Evolutionary conservation across 1,284 basidiomycete genomes (phyloP).

Genomic region (Heterobasidion parviporum): DNA sequence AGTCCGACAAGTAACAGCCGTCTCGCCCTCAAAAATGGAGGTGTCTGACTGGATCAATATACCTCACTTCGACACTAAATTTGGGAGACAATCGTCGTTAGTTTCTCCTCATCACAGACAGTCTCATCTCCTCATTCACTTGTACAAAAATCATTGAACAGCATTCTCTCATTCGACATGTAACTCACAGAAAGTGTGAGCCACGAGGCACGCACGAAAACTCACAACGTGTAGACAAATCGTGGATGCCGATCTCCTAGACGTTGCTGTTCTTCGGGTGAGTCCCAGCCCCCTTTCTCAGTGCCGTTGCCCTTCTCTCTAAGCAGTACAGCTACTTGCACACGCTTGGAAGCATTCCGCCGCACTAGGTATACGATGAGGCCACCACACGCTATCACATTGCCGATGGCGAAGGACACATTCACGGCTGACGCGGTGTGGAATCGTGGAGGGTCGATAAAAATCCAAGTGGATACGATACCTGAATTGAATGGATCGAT

Average conservation of each 20-base stretch:
- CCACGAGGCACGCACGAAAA: no score
- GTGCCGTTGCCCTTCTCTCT: conserved; percentile 2
- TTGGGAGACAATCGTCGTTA: no score
- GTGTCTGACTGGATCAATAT: no score
- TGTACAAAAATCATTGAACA: no score
- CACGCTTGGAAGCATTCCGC: conserved; percentile 6
- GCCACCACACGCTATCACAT: neutral
- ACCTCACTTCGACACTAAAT: no score
- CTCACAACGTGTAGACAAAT: conserved; percentile 11
- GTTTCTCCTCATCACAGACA: no score
- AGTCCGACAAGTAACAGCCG: no score
- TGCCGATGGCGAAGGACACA: conserved; percentile 6
- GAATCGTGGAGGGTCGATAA: conserved; percentile 8
- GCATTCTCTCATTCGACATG: no score
- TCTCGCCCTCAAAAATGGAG: no score
- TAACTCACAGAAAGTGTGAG: no score
- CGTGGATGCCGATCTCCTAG: conserved; percentile 12
- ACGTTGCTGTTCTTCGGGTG: conserved; percentile 6
- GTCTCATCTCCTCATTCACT: no score
- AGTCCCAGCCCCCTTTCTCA: conserved; percentile 7
- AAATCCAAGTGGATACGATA: conserved; percentile 21
- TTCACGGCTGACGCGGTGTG: conserved; percentile 10
- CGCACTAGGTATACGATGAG: conserved; percentile 4
- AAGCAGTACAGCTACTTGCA: conserved; percentile 1
- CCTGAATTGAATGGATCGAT: neutral